Percentiles rank a stretch among this genome's conserved stretches.
Evolutionary conservation across 2,329 filamentous ascomycete species (phyloP).

Genomic region (Berkeleyomyces basicola): DNA sequence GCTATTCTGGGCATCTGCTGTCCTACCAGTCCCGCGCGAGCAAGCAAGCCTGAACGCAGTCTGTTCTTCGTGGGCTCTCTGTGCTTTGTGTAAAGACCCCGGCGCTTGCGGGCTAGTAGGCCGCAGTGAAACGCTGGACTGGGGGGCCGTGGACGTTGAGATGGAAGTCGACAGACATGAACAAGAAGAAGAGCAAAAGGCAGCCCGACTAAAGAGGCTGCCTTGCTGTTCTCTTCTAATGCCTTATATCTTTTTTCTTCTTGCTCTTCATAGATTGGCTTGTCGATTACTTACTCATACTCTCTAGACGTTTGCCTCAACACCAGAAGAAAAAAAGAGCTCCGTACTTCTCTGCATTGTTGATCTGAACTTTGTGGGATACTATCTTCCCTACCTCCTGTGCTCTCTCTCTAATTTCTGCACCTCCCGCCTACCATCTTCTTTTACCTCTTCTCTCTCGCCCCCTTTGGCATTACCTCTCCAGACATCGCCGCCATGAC

Average conservation of each 20-base stretch:
- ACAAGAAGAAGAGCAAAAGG: not conserved
- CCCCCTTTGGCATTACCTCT: not conserved
- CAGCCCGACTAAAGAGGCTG: not conserved
- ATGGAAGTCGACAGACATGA: not conserved
- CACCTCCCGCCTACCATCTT: not conserved
- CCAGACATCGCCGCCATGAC: slow-evolving; percentile 16
- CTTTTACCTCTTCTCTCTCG: not conserved
- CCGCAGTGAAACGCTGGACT: not conserved
- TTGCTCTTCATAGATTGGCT: not conserved
- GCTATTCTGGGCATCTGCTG: not conserved
- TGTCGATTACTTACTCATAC: not conserved
- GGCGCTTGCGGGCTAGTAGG: not conserved
- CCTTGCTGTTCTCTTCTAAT: not conserved
- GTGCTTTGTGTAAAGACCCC: not conserved
- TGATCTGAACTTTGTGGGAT: not conserved
- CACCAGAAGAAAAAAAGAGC: not conserved
- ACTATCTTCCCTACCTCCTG: not conserved
- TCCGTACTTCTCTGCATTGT: not conserved
- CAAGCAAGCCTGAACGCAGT: too few relatives aligned
- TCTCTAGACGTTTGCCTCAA: not conserved
- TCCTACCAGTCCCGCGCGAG: not conserved
- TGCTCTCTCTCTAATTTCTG: not conserved
- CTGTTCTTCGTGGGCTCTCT: not conserved
- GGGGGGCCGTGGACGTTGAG: not conserved
- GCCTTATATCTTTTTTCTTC: not conserved